Base-by-base conservation (phyloP, 768 basidiomycete species). In the Suillus cothurnatus region DNA sequence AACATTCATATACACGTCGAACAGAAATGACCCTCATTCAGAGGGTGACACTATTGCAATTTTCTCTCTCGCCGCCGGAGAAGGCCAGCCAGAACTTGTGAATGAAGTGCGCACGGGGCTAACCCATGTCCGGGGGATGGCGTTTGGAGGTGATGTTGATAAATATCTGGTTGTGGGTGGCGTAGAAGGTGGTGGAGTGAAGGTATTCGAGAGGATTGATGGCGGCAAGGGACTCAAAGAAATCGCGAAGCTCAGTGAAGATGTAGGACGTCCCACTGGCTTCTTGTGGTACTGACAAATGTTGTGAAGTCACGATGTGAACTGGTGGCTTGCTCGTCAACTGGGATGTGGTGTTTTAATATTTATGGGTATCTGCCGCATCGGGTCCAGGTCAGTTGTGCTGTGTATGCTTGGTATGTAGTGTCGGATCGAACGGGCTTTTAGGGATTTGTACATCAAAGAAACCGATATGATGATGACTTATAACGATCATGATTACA, bases 1-100 rank as follows among this genome's bases (percentile, higher is more conserved):
- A 0, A 81, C 85, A 2, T 89, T 89, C 73, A 77, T 93, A 17
- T 94, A 92, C 71, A 77, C 86, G 14, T 89, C 92, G 4, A 94
- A 93, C 75, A 83, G 93, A 38, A 88, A 92, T 69, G 87, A 92
- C 70, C 88, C 88, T 6, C 82, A 85, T 26, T 80, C 85, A 0
- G 86, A 83, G 55, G 91, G 92, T 28, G 92, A 94, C 73, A 85
- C 85, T 38, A 85, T 94, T 66, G 82, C 91, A 6, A 84, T 93
- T 36, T 93, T 90, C 77, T 80, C 84, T 7, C 80, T 88, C 53
- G 79, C 79, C 9, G 78, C 81, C 8, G 74, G 75, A 11, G 75
- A 81, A 21, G 80, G 80, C 38, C 71, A 74, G 31, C 80, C 87
- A 2, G 79, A 83, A 64, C 79, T 89, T 49, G 80, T 89, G 12